Conservation (phyloP, 345 rosid species). For the Trapa bicornis region DNA sequence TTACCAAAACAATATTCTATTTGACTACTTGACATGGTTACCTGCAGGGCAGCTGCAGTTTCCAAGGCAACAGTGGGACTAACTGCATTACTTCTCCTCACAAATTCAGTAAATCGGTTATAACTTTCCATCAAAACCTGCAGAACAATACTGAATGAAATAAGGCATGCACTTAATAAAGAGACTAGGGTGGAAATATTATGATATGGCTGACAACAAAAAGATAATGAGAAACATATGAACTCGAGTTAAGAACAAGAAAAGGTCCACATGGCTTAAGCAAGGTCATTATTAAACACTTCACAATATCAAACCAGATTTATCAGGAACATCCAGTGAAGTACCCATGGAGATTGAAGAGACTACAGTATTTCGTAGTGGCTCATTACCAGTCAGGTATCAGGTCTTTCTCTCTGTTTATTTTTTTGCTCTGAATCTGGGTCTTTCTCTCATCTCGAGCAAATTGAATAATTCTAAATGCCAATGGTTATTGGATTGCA, state of each 20-base stretch:
- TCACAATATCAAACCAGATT: neutral
- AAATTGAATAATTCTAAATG: too few species aligned
- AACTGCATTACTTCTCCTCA: slow-evolving; percentile 88
- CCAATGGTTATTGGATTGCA: too few species aligned
- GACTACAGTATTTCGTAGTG: too few species aligned
- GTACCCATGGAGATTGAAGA: too few species aligned
- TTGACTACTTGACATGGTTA: slow-evolving; percentile 19
- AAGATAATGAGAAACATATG: neutral
- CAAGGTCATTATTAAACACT: neutral
- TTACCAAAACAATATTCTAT: neutral
- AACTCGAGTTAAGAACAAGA: neutral
- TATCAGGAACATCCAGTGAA: too few species aligned
- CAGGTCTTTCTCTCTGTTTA: too few species aligned
- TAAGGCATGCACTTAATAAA: neutral
- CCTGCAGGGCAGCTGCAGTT: slow-evolving; percentile 98
- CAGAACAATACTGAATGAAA: neutral
- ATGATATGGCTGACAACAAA: neutral
- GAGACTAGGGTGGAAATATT: neutral
- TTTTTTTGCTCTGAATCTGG: too few species aligned
- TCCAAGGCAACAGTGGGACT: slow-evolving; percentile 90
- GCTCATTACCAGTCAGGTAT: too few species aligned
- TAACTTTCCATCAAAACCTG: slow-evolving; percentile 71
- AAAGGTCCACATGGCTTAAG: neutral
- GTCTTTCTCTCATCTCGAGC: too few species aligned
- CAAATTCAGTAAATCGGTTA: slow-evolving; percentile 78